Conservation (phyloP, 345 rosid species). For the Hevea brasiliensis region DNA sequence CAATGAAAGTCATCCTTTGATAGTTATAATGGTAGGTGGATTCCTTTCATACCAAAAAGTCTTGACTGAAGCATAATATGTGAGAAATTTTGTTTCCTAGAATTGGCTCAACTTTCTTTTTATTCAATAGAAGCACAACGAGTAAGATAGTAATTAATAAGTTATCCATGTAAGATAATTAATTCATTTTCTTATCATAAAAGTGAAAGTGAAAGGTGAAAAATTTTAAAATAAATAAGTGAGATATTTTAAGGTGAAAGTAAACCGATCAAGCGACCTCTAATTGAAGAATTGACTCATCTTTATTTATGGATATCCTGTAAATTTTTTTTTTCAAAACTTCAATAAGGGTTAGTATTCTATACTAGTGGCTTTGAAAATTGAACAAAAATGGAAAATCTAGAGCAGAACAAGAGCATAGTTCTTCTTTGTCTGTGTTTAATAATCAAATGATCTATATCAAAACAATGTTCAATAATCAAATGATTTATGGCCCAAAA, state of each 20-base stretch:
- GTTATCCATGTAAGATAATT: too few species aligned
- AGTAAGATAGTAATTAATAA: too few species aligned
- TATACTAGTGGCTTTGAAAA: not conserved
- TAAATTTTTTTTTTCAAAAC: not conserved
- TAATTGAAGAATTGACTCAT: not conserved
- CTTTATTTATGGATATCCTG: not conserved
- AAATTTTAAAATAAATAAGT: too few species aligned
- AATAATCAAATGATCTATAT: too few species aligned
- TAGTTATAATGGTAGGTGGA: conserved; percentile 14
- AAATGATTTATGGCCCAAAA: conserved; percentile 5
- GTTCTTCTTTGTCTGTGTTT: not conserved
- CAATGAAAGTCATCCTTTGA: conserved; percentile 2
- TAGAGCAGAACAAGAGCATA: not conserved
- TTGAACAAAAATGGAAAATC: not conserved
- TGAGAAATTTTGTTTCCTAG: conserved; percentile 25
- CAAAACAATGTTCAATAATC: conserved; percentile 7
- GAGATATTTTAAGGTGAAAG: too few species aligned
- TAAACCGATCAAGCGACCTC: too few species aligned
- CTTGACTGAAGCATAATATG: not conserved
- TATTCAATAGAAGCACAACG: too few species aligned
- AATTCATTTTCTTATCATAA: too few species aligned
- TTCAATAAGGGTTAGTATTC: not conserved
- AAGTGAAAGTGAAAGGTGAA: too few species aligned
- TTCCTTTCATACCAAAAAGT: conserved; percentile 18
- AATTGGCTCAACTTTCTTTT: too few species aligned